These are phyloP conservation scores for Manihot esculenta DNA, from an alignment of 441 rosid species.

Conservation along the genomic window DNA sequence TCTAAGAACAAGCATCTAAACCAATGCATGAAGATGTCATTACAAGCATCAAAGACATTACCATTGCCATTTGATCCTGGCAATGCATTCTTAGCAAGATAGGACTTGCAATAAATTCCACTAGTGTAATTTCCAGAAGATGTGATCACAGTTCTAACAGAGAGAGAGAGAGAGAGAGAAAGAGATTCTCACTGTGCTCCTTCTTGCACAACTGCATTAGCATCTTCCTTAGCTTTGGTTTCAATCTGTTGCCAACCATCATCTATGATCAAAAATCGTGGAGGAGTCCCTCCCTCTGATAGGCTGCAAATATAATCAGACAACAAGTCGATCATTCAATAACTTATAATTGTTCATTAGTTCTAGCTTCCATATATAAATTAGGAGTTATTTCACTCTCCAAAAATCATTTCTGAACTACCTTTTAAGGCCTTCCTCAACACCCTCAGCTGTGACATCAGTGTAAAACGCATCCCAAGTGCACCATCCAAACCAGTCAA, in stretches of 20 bases:
- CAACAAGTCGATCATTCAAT: constrained; percentile 15
- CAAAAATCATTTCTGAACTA: constrained; percentile 24
- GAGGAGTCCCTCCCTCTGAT: constrained; percentile 81
- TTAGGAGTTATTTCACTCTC: constrained; percentile 9
- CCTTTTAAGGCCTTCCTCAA: constrained; percentile 87
- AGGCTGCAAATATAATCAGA: constrained; percentile 53
- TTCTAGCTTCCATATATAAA: not conserved
- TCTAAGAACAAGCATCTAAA: not conserved
- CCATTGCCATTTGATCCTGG: not conserved
- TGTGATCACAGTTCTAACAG: not conserved
- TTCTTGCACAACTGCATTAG: constrained; percentile 61
- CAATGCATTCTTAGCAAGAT: not conserved
- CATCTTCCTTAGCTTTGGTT: constrained; percentile 61
- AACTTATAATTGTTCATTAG: not conserved
- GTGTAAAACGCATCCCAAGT: constrained; percentile 99
- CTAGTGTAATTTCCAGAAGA: not conserved
- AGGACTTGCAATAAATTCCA: not conserved
- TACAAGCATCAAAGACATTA: not conserved
- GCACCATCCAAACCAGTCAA: constrained; percentile 99
- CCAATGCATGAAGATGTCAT: not conserved
- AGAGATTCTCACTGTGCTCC: constrained; percentile 84
- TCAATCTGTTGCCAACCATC: constrained; percentile 99
- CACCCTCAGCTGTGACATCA: constrained; percentile 95
- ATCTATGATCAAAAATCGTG: constrained; percentile 82
- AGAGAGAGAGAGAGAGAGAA: too few relatives aligned